A percentile compares a stretch with the other conserved stretches of the same genome.
phyloP scores from a whole-genome alignment of 2,329 filamentous ascomycete genomes.

The Phyllosticta ampelicida region DNA sequence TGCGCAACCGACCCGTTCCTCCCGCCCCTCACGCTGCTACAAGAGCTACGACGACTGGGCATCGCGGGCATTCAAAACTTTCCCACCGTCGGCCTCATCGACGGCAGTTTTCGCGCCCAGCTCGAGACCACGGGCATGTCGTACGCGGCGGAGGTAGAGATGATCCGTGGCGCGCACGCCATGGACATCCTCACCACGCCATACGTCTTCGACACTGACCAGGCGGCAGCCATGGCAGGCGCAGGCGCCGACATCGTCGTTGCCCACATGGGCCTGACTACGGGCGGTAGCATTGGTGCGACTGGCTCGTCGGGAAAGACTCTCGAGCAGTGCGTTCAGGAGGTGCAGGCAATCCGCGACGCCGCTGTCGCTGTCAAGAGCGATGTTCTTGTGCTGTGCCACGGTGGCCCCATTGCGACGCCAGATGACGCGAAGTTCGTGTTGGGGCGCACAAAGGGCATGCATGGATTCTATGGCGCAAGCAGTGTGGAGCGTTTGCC shows the following conservation, averaged over 20 bases:
- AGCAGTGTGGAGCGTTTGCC: slow-evolving; percentile 60
- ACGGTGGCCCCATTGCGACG: slow-evolving; percentile 57
- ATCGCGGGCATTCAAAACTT: slow-evolving; percentile 66
- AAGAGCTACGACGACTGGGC: slow-evolving; percentile 49
- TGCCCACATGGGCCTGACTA: slow-evolving; percentile 58
- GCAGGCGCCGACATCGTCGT: slow-evolving; percentile 59
- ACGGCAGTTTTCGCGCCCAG: slow-evolving; percentile 55
- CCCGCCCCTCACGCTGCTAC: slow-evolving; percentile 49
- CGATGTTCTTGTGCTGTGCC: slow-evolving; percentile 57
- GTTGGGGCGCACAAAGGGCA: slow-evolving; percentile 46
- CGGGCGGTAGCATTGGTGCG: slow-evolving; percentile 53
- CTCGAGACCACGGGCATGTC: slow-evolving; percentile 65
- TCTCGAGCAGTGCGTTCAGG: slow-evolving; percentile 52
- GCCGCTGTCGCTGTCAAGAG: slow-evolving; percentile 44
- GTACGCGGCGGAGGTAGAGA: slow-evolving; percentile 55
- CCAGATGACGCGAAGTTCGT: slow-evolving; percentile 55
- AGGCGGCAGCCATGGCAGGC: slow-evolving; percentile 50
- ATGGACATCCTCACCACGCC: slow-evolving; percentile 57
- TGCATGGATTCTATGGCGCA: slow-evolving; percentile 64
- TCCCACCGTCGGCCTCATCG: slow-evolving; percentile 58
- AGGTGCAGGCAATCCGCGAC: slow-evolving; percentile 54
- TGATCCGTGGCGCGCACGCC: slow-evolving; percentile 49
- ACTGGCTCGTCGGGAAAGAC: slow-evolving; percentile 48
- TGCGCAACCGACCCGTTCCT: slow-evolving; percentile 62
- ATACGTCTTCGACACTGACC: slow-evolving; percentile 55